Evolutionary conservation across 2,329 filamentous ascomycete species (phyloP).

Genomic region (Ceratocystis lukuohia): DNA sequence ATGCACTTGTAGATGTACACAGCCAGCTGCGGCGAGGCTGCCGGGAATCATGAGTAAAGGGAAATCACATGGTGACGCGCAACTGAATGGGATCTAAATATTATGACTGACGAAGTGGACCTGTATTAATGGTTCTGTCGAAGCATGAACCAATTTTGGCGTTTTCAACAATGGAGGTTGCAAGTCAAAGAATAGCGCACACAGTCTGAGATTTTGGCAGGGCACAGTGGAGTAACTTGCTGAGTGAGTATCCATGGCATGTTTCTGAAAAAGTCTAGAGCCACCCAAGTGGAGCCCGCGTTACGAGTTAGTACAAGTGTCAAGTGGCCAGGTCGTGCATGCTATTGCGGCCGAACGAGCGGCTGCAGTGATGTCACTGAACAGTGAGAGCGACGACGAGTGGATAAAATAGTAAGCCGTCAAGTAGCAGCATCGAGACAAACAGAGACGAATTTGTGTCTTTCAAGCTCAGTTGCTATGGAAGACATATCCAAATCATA

Average conservation of each 20-base stretch:
- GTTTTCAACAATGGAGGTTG: neutral
- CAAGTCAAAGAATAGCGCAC: neutral
- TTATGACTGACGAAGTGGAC: no score
- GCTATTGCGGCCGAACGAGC: neutral
- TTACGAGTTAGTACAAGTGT: neutral
- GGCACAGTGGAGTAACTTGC: neutral
- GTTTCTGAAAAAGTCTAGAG: neutral
- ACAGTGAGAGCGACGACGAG: neutral
- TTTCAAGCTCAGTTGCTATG: no score
- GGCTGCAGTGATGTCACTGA: slow-evolving; percentile 4
- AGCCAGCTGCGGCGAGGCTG: no score
- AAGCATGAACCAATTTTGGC: neutral
- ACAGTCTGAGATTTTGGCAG: neutral
- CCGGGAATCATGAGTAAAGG: no score
- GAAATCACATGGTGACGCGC: no score
- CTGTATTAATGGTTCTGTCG: no score
- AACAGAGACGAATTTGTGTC: neutral
- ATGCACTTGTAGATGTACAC: no score
- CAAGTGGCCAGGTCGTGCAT: neutral
- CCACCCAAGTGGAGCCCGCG: neutral
- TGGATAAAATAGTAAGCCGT: neutral
- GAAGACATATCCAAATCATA: no score
- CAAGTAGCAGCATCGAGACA: neutral
- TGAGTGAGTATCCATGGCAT: neutral
- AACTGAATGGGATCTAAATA: no score